Base-by-base conservation (phyloP, 805 yeast genomes). In the Saturnispora galanensis region DNA sequence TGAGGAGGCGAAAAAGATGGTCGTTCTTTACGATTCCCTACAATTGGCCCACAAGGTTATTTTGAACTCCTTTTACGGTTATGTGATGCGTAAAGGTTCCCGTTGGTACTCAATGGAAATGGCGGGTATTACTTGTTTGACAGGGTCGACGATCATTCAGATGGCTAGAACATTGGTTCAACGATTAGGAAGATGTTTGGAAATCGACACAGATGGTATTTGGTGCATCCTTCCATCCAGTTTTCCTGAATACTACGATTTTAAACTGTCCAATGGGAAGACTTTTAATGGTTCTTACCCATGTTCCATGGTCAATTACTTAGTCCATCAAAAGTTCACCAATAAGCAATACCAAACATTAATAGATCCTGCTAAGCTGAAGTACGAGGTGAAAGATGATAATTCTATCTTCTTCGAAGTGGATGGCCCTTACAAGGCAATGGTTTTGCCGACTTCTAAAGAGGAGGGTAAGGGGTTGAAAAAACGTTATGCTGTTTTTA, bases 61-160 rank as follows among this genome's bases (percentile, higher is more conserved):
- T 65, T 71, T 93, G 56, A 93, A 93, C 58, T 90, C 97, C 0
- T 93, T 93, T 60, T 93, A 93, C 56, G 99, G 99, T 41, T 93
- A 93, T 57, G 98, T 93, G 11, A 93, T 93, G 98, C 77, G 99
- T 64, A 93, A 93, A 57, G 99, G 98, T 34, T 93, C 98, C 0
- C 74, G 99, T 48, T 93, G 99, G 99, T 93, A 89, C 57, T 93
- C 98, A 0, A 88, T 93, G 93, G 98, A 93, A 63, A 93, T 94
- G 98, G 99, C 98, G 0, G 99, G 99, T 50, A 93, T 93, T 15
- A 93, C 99, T 0, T 94, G 98, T 72, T 71, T 89, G 40, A 93
- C 98, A 0, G 99, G 99, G 43, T 96, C 98, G 0, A 87, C 95
- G 0, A 93, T 93, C 55, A 93, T 93, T 68, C 97, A 94, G 64